Base-by-base conservation (phyloP, 1,284 basidiomycete genomes). In the Crocinoboletus sp. region DNA sequence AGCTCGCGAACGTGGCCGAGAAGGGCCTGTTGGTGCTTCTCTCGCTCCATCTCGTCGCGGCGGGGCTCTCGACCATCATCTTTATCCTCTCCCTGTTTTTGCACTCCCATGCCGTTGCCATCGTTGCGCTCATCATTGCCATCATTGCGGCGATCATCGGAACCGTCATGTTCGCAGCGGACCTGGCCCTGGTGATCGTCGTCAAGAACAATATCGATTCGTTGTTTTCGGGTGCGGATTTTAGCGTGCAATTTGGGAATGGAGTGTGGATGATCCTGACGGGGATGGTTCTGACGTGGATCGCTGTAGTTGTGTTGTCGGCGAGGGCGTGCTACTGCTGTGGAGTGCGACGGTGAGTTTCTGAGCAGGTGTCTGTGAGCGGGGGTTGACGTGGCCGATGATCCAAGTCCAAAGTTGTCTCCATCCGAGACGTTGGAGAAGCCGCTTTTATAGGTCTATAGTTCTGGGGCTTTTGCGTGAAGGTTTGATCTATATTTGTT, bases 231-330 rank as follows among this genome's bases (percentile, higher is more conserved):
- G 70, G 72, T 19, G 50, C 47, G 13, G 51, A 65, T 36, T 71
- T 87, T 16, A 61, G 54, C 0, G 71, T 83, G 4, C 50, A 60
- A 4, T 83, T 76, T 63, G 85, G 85, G n/a, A 78, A 80, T 48
- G 84, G 64, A 8, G 73, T 82, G 5, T 88, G 84, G 84, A 77
- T 88, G 78, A 72, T 78, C 20, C 54, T 85, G 16, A 70, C 60
- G 7, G 78, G 75, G 5, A 62, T 77, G 42, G 50, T 76, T 11
- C 58, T 77, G 49, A 73, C 77, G 2, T 87, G 84, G 81, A 33
- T 75, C 4, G 75, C 76, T 0, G 73, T 86, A 27, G 61, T 84
- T 20, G 58, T 78, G 12, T 66, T 85, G 38, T 78, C 78, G 29
- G 75, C 78, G 11, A 70, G 80, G 23, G 75, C 75, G 10, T 88